Base-by-base conservation (phyloP, 2,329 filamentous ascomycete genomes). In the Aspergillus eucalypticola region DNA sequence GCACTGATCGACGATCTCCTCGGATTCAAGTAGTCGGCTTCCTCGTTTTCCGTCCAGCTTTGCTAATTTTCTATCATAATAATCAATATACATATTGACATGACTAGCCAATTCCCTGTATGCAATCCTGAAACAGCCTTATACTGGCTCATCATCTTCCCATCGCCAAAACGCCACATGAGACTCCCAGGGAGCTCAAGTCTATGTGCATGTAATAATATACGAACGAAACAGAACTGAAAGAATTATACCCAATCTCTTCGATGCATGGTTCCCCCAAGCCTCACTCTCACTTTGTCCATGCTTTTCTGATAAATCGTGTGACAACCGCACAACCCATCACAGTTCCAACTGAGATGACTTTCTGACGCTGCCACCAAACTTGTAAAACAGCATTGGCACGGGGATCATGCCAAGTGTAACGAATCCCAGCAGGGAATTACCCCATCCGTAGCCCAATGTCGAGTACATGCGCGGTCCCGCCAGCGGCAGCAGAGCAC, bases 361-460 rank as follows among this genome's bases (percentile, higher is more conserved):
- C 11, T 44, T 44, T 13, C 41, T 17, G 41, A 44, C 41, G 27
- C 19, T 44, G 11, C 41, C 41, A 3, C 41, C 41, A 44, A 23
- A 44, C 19, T 44, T 44, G 25, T 50, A 50, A 8, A 50, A 50
- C 8, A 29, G 15, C 8, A 50, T 17, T 5, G 52, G 52, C n/a
- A 54, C 39, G 3, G 52, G 52, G 2, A 46, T n/a, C 52, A 54
- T 44, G 1, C 8, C 39, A 15, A 54, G 23, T 8, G 52, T 29
- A 3, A 54, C 17, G 13, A 54, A 54, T 6, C 39, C 52, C 21
- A 54, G 39, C 39, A 54, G 4, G 23, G 52, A 54, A 15, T 54
- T 54, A 5, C 52, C 52, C 52, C 52, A 54, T 13, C 52, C 52
- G 8, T 44, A 39, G 39, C 52, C 52, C 52, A 54, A 21, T 2